A percentile compares a stretch with the other conserved stretches of the same genome.
Evolutionary conservation across 805 yeast genomes (phyloP).

Genomic region (Clavispora phyllophila): DNA sequence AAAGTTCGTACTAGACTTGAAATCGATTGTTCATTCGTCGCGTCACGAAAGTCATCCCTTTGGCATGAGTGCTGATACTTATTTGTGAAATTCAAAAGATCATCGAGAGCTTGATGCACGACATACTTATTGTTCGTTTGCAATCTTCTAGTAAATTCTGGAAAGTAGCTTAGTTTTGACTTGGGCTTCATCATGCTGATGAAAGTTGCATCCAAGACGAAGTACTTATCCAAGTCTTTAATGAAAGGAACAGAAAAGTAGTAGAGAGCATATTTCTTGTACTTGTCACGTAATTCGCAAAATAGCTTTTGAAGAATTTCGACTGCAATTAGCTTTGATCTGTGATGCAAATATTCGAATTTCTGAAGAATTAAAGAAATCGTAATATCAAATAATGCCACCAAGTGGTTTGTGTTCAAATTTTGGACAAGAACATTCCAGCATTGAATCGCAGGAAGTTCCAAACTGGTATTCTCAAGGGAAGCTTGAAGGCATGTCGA

Average conservation of each 20-base stretch:
- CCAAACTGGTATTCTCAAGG: constrained; percentile 57
- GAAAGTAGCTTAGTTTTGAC: constrained; percentile 34
- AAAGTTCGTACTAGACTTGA: constrained; percentile 48
- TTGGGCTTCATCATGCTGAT: constrained; percentile 28
- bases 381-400: constrained; percentile 66
- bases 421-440: constrained; percentile 59
- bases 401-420: constrained; percentile 53
- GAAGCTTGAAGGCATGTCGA: constrained; percentile 82
- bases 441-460: constrained; percentile 57
- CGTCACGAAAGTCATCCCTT: constrained; percentile 34
- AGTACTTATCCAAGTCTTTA: constrained; percentile 18
- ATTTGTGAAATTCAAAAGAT: constrained; percentile 50
- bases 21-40: constrained; percentile 21
- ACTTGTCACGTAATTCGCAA: constrained; percentile 25
- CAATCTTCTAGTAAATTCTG: constrained; percentile 52
- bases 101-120: constrained; percentile 65
- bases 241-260: constrained; percentile 48
- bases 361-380: constrained; percentile 69
- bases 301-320: constrained; percentile 41
- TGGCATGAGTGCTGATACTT: constrained; percentile 49
- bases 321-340: constrained; percentile 47
- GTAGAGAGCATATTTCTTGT: constrained; percentile 44
- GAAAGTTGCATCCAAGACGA: constrained; percentile 18
- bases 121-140: constrained; percentile 64
- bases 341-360: constrained; percentile 48